These are phyloP conservation scores for Spongiforma sp. DNA, from an alignment of 1,284 basidiomycete species.

Conservation along the genomic window DNA sequence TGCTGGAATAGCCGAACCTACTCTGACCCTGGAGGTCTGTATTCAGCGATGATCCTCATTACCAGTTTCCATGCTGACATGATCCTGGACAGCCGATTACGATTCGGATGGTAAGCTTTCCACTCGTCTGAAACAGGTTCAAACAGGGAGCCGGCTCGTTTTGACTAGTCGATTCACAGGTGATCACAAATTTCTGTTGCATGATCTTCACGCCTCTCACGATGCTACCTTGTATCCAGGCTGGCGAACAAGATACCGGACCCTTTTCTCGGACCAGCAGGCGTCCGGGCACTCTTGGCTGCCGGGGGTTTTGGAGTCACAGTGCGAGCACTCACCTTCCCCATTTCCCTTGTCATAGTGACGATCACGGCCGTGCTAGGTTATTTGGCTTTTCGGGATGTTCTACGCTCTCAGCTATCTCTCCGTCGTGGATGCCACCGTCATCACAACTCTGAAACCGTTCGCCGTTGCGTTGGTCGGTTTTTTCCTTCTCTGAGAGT, in stretches of 20 bases:
- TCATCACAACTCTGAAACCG: constrained; percentile 78
- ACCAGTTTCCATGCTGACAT: not conserved
- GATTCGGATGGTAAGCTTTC: constrained; percentile 56
- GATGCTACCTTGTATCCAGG: constrained; percentile 42
- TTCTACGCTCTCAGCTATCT: constrained; percentile 76
- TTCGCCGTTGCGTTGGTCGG: constrained; percentile 73
- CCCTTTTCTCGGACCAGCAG: constrained; percentile 72
- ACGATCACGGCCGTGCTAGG: constrained; percentile 35
- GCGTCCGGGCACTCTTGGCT: constrained; percentile 61
- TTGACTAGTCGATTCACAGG: constrained; percentile 28
- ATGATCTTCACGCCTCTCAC: constrained; percentile 40
- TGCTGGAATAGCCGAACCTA: constrained; percentile 61
- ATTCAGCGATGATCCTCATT: not conserved
- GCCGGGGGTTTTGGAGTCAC: constrained; percentile 66
- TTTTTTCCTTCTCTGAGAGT: constrained; percentile 70
- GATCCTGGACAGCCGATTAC: constrained; percentile 44
- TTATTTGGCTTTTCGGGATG: constrained; percentile 67
- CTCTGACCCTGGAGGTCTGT: constrained; percentile 60
- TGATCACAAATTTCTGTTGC: constrained; percentile 51
- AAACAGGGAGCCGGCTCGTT: too few species aligned
- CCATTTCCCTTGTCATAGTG: too few species aligned
- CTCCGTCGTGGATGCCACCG: constrained; percentile 76
- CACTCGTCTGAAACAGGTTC: not conserved
- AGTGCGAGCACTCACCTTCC: constrained; percentile 62
- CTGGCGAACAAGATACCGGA: constrained; percentile 59